phyloP scores from a whole-genome alignment of 176 grass and related monocot genomes.

The Aegilops speltoides region DNA sequence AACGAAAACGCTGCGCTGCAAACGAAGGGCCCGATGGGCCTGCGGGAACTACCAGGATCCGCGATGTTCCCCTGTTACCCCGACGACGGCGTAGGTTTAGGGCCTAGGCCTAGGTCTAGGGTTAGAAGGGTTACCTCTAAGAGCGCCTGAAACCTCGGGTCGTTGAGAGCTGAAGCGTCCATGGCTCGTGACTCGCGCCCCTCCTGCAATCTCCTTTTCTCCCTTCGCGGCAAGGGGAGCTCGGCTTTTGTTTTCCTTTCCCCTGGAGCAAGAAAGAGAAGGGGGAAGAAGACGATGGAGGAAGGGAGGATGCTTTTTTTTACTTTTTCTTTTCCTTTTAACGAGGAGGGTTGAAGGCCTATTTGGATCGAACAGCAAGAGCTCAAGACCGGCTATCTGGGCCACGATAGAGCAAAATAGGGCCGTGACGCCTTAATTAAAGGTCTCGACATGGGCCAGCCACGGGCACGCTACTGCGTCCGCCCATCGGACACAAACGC shows the following conservation, averaged over 20 bases:
- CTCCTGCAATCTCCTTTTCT: not conserved
- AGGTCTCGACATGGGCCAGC: no score
- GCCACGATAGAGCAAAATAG: no score
- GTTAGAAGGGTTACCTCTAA: conserved; percentile 24
- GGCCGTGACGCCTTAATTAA: no score
- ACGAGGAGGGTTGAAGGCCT: not conserved
- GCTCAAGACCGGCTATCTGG: no score
- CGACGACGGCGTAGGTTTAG: not conserved
- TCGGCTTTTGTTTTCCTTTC: not conserved
- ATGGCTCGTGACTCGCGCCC: not conserved
- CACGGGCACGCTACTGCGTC: no score
- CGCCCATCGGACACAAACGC: no score
- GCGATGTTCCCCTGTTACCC: not conserved
- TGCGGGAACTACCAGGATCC: not conserved
- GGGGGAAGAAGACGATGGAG: not conserved
- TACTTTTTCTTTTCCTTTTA: not conserved
- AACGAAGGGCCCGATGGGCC: not conserved
- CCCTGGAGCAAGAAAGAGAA: conserved; percentile 7
- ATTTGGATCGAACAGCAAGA: not conserved
- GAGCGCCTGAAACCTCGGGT: conserved; percentile 17
- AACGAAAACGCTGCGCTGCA: not conserved
- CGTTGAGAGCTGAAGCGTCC: conserved; percentile 35
- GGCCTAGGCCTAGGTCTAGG: not conserved
- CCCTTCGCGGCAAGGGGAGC: not conserved
- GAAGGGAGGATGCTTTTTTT: not conserved